Evolutionary conservation across 106 monocot genomes (phyloP).

Genomic region (Allium sativum): DNA sequence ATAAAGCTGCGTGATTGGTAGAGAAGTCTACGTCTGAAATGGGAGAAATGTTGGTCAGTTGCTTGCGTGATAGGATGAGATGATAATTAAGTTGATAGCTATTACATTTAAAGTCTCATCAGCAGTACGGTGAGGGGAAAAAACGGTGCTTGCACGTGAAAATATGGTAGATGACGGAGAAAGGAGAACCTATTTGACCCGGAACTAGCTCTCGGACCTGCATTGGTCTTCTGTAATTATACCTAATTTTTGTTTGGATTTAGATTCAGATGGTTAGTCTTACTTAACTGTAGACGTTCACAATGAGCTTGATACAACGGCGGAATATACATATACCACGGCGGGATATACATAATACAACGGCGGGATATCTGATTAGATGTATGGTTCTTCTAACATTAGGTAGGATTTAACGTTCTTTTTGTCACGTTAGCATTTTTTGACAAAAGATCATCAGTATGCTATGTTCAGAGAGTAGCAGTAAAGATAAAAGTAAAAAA

Average conservation of each 20-base stretch:
- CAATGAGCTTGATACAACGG: no score
- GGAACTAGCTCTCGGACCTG: neutral
- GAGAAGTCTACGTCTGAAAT: no score
- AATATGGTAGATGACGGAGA: neutral
- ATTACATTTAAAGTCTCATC: neutral
- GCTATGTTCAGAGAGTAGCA: neutral
- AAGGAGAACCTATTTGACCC: constrained; percentile 5
- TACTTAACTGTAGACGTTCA: no score
- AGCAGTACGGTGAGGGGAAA: constrained; percentile 7
- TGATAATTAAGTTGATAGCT: neutral
- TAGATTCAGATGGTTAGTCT: no score
- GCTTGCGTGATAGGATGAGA: neutral
- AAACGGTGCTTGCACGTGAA: constrained; percentile 23
- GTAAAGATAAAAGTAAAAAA: neutral
- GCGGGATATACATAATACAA: no score
- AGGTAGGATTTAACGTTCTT: no score
- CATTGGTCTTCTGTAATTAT: neutral
- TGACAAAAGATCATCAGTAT: neutral
- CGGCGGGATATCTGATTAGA: no score
- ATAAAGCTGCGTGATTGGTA: no score
- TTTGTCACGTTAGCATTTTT: no score
- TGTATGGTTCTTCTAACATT: no score
- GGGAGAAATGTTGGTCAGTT: neutral
- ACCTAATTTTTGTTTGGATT: neutral
- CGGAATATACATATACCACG: no score